Conservation (phyloP, 179 eudicot genomes). For the Drosera spatulata region DNA sequence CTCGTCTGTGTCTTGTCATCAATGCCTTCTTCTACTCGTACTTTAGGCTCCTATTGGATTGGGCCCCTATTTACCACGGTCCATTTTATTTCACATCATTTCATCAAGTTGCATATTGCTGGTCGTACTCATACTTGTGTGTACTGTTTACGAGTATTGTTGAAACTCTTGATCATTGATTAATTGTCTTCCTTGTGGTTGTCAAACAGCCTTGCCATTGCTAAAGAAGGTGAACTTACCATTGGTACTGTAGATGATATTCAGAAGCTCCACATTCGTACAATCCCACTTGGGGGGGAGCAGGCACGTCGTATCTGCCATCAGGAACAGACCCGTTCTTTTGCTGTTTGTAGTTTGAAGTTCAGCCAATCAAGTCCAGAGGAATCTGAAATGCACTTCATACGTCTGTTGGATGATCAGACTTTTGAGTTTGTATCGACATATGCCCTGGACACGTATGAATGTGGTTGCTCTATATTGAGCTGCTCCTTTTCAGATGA, state of each 20-base stretch:
- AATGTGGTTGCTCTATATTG: slow-evolving; percentile 87
- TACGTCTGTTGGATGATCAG: slow-evolving; percentile 94
- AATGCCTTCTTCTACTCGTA: no score
- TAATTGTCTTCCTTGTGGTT: slow-evolving; percentile 3
- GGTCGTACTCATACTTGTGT: no score
- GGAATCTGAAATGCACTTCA: slow-evolving; percentile 82
- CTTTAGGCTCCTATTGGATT: no score
- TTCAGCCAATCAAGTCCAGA: slow-evolving; percentile 71
- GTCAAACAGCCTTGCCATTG: slow-evolving; percentile 80
- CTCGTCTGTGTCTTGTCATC: no score
- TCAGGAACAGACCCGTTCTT: slow-evolving; percentile 94
- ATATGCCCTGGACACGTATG: slow-evolving; percentile 84
- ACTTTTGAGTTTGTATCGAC: slow-evolving; percentile 86
- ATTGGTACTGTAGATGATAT: slow-evolving; percentile 98
- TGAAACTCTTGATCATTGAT: not conserved
- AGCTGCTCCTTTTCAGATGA: slow-evolving; percentile 98
- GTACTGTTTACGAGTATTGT: not conserved
- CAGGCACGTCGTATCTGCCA: slow-evolving; percentile 97
- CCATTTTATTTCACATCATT: no score
- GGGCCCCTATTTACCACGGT: no score
- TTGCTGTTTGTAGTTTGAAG: slow-evolving; percentile 82
- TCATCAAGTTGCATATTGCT: no score
- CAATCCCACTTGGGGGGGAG: slow-evolving; percentile 83
- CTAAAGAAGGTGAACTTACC: slow-evolving; percentile 95
- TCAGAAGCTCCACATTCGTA: slow-evolving; percentile 94